Evolutionary conservation across 1,139 yeast species (phyloP).

Genomic region (Taiozyma sp.): DNA sequence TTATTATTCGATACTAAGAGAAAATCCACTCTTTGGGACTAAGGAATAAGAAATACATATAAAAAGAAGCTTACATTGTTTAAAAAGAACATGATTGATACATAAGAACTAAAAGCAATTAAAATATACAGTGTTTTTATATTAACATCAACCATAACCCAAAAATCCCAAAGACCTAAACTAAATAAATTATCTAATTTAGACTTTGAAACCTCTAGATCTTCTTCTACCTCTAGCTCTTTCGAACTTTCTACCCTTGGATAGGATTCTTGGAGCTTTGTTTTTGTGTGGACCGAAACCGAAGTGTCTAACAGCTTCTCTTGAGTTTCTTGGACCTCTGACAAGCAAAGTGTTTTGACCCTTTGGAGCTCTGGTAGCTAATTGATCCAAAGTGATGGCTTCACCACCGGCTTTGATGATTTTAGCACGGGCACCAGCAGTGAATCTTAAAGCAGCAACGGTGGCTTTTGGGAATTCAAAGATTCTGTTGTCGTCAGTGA

Average conservation of each 20-base stretch:
- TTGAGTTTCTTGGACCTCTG: conserved; percentile 98
- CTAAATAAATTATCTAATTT: conserved; percentile 36
- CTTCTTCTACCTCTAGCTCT: conserved; percentile 99
- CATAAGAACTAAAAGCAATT: conserved; percentile 15
- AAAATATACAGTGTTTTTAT: conserved; percentile 9
- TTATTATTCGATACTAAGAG: conserved; percentile 1
- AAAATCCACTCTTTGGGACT: conserved; percentile 14
- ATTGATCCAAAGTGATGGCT: conserved; percentile 98
- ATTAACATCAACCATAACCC: conserved; percentile 21
- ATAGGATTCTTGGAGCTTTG: conserved; percentile 98
- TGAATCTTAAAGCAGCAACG: conserved; percentile 98
- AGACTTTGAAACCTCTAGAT: conserved; percentile 99
- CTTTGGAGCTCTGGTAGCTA: conserved; percentile 98
- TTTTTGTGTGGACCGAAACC: conserved; percentile 99
- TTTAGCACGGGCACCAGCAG: conserved; percentile 98
- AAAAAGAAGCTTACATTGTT: conserved; percentile 2
- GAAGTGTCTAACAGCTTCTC: conserved; percentile 99
- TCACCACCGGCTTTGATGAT: conserved; percentile 99
- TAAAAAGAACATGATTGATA: conserved; percentile 10
- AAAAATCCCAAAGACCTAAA: conserved; percentile 3
- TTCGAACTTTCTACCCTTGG: conserved; percentile 99
- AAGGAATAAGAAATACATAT: neutral
- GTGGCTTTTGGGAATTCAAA: conserved; percentile 94
- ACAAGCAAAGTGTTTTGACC: conserved; percentile 97
- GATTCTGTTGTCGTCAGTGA: conserved; percentile 96